Conservation (phyloP, 176 grass and related monocot species). For the Cenchrus fungigraminus region DNA sequence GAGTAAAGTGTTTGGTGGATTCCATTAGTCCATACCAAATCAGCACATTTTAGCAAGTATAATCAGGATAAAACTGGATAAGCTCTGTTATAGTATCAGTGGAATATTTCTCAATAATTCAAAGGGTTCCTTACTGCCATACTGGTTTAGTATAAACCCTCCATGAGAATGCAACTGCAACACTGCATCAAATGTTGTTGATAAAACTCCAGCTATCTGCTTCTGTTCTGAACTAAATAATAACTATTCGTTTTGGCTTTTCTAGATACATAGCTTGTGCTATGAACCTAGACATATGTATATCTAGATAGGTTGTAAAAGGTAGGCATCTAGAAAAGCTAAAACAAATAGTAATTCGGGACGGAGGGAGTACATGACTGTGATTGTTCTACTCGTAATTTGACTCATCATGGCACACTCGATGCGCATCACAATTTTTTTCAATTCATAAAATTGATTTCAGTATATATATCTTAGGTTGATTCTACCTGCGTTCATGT, state of each 20-base stretch:
- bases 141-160: conserved; percentile 10
- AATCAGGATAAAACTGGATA: neutral
- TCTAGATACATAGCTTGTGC: too few relatives aligned
- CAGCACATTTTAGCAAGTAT: neutral
- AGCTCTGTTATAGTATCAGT: neutral
- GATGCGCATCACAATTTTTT: neutral
- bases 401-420: neutral
- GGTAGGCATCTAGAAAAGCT: too few relatives aligned
- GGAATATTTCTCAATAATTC: neutral
- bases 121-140: neutral
- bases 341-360: too few relatives aligned
- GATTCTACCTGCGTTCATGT: neutral
- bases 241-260: neutral
- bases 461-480: neutral
- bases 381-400: neutral
- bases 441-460: conserved; percentile 8
- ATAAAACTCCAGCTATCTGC: neutral
- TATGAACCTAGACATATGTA: too few relatives aligned
- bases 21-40: neutral
- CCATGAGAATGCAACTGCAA: conserved; percentile 3
- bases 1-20: conserved; percentile 7
- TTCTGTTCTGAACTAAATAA: conserved; percentile 21
- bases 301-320: too few relatives aligned
- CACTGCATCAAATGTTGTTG: neutral
- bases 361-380: neutral